Evolutionary conservation across 768 basidiomycete genomes (phyloP), one percentile per base, ranked within the genome.

Genomic region (Collybia sordida): DNA sequence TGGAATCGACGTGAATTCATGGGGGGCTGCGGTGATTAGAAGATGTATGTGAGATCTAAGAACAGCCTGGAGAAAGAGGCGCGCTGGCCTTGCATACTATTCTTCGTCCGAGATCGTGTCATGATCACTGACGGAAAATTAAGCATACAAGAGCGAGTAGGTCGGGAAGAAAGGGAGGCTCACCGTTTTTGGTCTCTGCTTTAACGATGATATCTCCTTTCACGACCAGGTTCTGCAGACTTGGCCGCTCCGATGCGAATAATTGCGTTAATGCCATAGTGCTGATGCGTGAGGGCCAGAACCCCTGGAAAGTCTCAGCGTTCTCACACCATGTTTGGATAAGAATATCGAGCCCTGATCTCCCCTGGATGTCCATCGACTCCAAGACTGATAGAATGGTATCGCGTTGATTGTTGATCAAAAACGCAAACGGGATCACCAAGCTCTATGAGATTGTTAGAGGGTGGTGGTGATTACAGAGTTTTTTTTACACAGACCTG

Each of bases 251-350:
- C 4, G 83, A 80, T 0, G 70, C 69, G 61, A 88, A 88, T 19
- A 98, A 75, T 53, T 88, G 81, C 23, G 81, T 81, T 43, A 99
- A 71, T 1, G 88, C 95, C 47, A 98, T 71, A 34, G 82, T 86
- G 66, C 92, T 94, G 59, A 96, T 79, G 25, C 92, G 83, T 3
- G 85, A 82, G 8, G 92, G 86, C 95, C 96, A 98, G 67, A 87
- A 93, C 24, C 97, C 95, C 62, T 93, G 92, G 78, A 98, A 90
- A 4, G 88, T 92, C 66, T 93, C 90, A 11, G 88, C 86, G 59
- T 94, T 95, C 64, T 99, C 96, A 61, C 90, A 91, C 96, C 95
- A 98, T 0, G 90, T 86, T 48, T 86, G 81, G 22, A 98, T 78
- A n/a, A 99, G 75, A 41, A 98, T 79, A 52, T 94, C 86, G n/a